These are phyloP conservation scores for Candida incommunis DNA, from an alignment of 805 yeast species.

Conservation along the genomic window DNA sequence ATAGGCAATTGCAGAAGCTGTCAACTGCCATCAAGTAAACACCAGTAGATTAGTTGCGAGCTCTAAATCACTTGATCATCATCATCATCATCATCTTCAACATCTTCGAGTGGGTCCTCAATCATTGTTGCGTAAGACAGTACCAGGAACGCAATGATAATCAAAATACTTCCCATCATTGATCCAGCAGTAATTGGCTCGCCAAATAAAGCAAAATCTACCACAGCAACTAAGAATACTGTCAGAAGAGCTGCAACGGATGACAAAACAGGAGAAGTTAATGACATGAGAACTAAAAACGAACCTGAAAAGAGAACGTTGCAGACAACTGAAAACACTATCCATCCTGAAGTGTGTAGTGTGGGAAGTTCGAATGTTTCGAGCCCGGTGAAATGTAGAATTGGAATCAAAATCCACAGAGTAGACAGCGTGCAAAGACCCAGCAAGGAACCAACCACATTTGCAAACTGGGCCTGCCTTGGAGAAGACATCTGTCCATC, in stretches of 20 bases:
- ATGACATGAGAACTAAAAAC: constrained; percentile 64
- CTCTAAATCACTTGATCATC: too few relatives aligned
- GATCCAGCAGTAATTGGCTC: constrained; percentile 41
- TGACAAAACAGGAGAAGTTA: constrained; percentile 75
- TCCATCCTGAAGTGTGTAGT: constrained; percentile 28
- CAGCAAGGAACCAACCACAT: constrained; percentile 53
- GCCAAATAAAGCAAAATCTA: constrained; percentile 59
- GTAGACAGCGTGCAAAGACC: constrained; percentile 43
- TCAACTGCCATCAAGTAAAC: too few relatives aligned
- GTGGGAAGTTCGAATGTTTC: constrained; percentile 45
- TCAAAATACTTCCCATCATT: constrained; percentile 52
- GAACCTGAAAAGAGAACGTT: constrained; percentile 59
- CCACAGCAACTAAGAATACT: constrained; percentile 63
- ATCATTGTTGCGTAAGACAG: constrained; percentile 30
- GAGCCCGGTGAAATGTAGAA: constrained; percentile 38
- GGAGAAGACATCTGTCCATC: constrained; percentile 50
- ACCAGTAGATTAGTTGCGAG: too few relatives aligned
- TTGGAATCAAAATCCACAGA: constrained; percentile 33
- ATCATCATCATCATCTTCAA: not conserved
- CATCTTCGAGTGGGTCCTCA: constrained; percentile 10
- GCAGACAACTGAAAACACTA: constrained; percentile 40
- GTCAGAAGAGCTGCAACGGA: constrained; percentile 55
- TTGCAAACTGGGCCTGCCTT: constrained; percentile 70
- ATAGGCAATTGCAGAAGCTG: too few relatives aligned
- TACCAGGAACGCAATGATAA: constrained; percentile 53